Evolutionary conservation across 2,329 filamentous ascomycete species (phyloP), one percentile per base, ranked within the genome.

Genomic region (Beauveria australis): DNA sequence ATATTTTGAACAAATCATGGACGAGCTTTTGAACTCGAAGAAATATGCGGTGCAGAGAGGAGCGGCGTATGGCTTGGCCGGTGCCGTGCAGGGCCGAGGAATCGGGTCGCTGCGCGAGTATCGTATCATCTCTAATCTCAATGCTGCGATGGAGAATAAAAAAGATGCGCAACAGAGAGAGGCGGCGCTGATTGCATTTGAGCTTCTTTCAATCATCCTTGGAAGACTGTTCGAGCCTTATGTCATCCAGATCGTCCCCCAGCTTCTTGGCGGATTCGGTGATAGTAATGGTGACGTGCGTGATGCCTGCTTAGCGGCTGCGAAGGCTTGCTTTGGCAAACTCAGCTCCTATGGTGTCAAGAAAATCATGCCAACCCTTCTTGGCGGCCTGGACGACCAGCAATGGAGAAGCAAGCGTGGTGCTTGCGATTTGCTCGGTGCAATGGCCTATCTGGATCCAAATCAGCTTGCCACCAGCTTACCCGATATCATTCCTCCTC

Each of bases 381-480:
- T 99, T 2, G 87, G 94, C 65, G 94, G 95, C 61, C 84, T 99
- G 10, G 92, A 97, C 65, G 94, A 99, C 65, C 86, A 90, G 58
- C 93, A 97, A 73, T 99, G 94, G 94, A 89, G 94, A 69, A 97
- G 92, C 77, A 97, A 99, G 76, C 96, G 96, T 77, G 94, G 95
- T 67, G 94, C 94, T 59, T 99, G 94, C 71, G 94, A 99, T 71
- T 87, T 96, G 28, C 82, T 99, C 16, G 94, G 94, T 72, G 94
- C 94, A 64, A 99, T 99, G 94, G 95, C 94, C 5, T 99, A 99
- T 72, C 84, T 99, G 37, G 94, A 97, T 72, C 93, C 95, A 8
- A 89, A 97, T 66, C 94, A 99, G 73, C 83, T 99, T 19, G 92
- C 94, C 1, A 83, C 89, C 67, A 97, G 92, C 72, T 78, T 99